Evolutionary conservation across 805 yeast species (phyloP).

Genomic region (Candida koratica): DNA sequence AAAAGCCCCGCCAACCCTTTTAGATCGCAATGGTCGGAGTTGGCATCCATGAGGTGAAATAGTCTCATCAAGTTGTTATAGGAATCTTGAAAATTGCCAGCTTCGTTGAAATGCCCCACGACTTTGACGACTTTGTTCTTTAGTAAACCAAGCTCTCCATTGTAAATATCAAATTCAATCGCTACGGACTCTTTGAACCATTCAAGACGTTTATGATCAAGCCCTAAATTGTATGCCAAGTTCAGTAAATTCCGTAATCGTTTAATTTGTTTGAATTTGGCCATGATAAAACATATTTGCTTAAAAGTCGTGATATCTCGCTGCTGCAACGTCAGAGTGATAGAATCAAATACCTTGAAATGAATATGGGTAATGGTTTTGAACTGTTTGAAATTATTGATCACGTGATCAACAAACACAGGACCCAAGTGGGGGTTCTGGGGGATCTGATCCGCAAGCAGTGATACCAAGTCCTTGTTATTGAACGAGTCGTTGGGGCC

Average conservation of each 20-base stretch:
- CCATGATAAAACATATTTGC: slow-evolving; percentile 12
- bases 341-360: slow-evolving; percentile 6
- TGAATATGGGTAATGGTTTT: slow-evolving; percentile 1
- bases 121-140: background rate
- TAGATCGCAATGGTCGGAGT: background rate
- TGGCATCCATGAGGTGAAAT: background rate
- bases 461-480: background rate
- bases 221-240: slow-evolving; percentile 40
- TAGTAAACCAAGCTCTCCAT: background rate
- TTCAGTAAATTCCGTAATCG: slow-evolving; percentile 47
- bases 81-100: background rate
- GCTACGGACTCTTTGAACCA: slow-evolving; percentile 23
- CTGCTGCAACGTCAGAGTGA: background rate
- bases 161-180: slow-evolving; percentile 26
- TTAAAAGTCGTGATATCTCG: slow-evolving; percentile 1
- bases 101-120: background rate
- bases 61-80: background rate
- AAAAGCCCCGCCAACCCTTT: background rate
- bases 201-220: slow-evolving; percentile 13
- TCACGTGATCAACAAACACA: background rate
- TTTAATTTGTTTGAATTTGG: slow-evolving; percentile 27
- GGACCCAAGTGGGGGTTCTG: background rate
- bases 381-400: slow-evolving; percentile 1
- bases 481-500: background rate
- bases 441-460: background rate